Conservation (phyloP, 2,329 filamentous ascomycete species). For the Colletotrichum sojae region DNA sequence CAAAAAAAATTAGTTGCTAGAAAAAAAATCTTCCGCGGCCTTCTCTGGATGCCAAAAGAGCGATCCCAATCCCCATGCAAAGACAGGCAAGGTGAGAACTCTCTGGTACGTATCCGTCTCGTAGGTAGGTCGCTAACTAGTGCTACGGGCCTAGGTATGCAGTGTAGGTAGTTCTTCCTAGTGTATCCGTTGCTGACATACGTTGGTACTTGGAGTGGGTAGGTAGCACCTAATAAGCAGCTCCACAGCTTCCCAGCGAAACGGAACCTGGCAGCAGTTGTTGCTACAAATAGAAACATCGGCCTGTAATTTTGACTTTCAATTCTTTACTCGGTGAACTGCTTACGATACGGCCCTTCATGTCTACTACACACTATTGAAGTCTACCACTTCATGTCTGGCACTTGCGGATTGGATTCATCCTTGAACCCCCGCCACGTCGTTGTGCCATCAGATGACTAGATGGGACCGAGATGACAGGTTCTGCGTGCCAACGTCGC, state of each 20-base stretch:
- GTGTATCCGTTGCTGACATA: too few species aligned
- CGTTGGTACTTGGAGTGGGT: background rate
- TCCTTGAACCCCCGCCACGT: constrained; percentile 3
- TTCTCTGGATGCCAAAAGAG: constrained; percentile 2
- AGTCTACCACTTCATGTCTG: too few species aligned
- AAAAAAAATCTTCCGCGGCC: constrained; percentile 1
- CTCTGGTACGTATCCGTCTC: too few species aligned
- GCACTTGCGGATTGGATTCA: background rate
- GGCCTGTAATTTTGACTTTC: too few species aligned
- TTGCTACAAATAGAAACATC: background rate
- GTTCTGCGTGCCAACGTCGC: background rate
- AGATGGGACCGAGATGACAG: constrained; percentile 13
- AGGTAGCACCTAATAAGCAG: background rate
- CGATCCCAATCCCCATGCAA: background rate
- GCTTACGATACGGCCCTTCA: too few species aligned
- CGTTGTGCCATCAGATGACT: constrained; percentile 21
- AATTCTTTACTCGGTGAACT: too few species aligned
- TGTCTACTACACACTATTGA: too few species aligned
- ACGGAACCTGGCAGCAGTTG: background rate
- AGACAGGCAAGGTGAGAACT: background rate
- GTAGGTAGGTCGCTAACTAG: too few species aligned
- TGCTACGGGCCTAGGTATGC: too few species aligned
- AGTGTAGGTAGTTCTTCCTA: too few species aligned
- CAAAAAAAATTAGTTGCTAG: background rate
- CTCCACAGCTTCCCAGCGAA: constrained; percentile 26